Conservation (phyloP, 148 eudicot species). For the Persicaria maculosa region DNA sequence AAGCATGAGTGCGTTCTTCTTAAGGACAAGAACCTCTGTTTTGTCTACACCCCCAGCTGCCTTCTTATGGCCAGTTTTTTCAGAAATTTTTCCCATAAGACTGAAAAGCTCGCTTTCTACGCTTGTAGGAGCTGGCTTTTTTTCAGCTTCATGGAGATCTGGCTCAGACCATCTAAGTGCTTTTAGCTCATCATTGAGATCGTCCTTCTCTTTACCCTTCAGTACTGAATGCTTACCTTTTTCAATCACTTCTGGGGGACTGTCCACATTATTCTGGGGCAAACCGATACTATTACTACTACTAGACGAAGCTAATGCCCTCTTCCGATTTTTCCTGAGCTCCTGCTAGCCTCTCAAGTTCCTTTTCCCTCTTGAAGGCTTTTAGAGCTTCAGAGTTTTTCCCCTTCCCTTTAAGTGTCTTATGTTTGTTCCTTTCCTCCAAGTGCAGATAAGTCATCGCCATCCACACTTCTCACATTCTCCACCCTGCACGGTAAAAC, state of each 20-base stretch:
- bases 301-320: conserved; percentile 39
- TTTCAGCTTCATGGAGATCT: no score
- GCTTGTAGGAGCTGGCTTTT: conserved; percentile 51
- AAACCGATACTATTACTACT: conserved; percentile 26
- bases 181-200: no score
- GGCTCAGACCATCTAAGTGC: no score
- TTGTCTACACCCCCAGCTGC: conserved; percentile 41
- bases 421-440: conserved; percentile 71
- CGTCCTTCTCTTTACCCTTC: no score
- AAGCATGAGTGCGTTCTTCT: conserved; percentile 73
- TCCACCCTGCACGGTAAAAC: conserved; percentile 20
- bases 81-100: conserved; percentile 51
- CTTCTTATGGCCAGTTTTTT: conserved; percentile 27
- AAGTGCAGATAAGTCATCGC: conserved; percentile 23
- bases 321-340: conserved; percentile 69
- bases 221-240: conserved; percentile 8
- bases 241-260: conserved; percentile 15
- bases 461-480: conserved; percentile 30
- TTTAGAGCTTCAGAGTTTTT: conserved; percentile 79
- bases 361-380: conserved; percentile 80
- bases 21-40: conserved; percentile 56
- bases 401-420: conserved; percentile 65
- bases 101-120: conserved; percentile 73
- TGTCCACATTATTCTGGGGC: conserved; percentile 27
- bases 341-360: conserved; percentile 85